Conservation (phyloP, 371 early-diverging fungal species). For the Fennellomyces sp. region DNA sequence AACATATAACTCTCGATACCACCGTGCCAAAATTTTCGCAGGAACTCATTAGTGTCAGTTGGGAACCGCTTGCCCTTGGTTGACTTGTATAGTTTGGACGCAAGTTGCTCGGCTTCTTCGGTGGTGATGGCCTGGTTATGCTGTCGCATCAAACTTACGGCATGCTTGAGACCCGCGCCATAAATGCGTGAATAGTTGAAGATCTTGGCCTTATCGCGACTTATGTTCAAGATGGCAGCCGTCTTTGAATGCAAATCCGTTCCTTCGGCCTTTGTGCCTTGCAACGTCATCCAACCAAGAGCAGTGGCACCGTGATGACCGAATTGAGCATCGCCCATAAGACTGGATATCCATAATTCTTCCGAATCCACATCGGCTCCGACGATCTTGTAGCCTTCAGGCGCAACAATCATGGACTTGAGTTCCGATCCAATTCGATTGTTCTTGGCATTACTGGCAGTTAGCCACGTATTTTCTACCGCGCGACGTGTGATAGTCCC, state of each 20-base stretch:
- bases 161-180: constrained; percentile 91
- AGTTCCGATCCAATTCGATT: constrained; percentile 95
- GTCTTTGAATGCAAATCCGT: constrained; percentile 96
- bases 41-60: constrained; percentile 27
- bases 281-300: constrained; percentile 97
- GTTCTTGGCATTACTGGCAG: constrained; percentile 92
- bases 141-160: constrained; percentile 80
- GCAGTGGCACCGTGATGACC: constrained; percentile 93
- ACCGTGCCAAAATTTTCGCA: constrained; percentile 80
- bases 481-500: constrained; percentile 97
- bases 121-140: constrained; percentile 76
- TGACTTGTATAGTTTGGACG: constrained; percentile 72
- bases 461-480: constrained; percentile 95
- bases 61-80: no score
- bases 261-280: constrained; percentile 88
- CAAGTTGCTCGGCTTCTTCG: constrained; percentile 67
- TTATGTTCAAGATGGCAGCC: constrained; percentile 86
- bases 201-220: constrained; percentile 90
- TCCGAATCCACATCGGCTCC: constrained; percentile 98
- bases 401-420: constrained; percentile 87
- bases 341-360: constrained; percentile 96
- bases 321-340: constrained; percentile 95
- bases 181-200: constrained; percentile 98
- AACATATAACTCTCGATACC: constrained; percentile 97
- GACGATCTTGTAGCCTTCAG: constrained; percentile 82